Conservation (phyloP, 768 basidiomycete genomes). For the Mycena alexandri region DNA sequence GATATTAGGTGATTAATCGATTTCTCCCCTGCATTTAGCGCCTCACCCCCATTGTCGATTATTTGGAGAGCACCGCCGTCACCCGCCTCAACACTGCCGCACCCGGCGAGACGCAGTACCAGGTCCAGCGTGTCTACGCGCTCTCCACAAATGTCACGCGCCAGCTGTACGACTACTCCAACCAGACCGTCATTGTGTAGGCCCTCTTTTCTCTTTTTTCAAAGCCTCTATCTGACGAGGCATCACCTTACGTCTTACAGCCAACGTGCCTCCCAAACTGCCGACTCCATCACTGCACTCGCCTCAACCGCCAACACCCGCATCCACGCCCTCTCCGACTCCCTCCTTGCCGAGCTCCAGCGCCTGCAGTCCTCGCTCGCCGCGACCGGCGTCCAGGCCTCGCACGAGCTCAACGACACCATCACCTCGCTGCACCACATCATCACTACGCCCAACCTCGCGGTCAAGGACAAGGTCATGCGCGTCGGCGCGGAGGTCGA, state of each 20-base stretch:
- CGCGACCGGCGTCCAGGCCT: slow-evolving; percentile 63
- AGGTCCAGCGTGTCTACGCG: slow-evolving; percentile 80
- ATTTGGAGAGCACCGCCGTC: slow-evolving; percentile 69
- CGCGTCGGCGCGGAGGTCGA: slow-evolving; percentile 70
- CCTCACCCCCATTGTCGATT: slow-evolving; percentile 82
- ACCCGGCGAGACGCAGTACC: slow-evolving; percentile 71
- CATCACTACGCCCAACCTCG: slow-evolving; percentile 64
- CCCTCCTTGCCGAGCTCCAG: slow-evolving; percentile 75
- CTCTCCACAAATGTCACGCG: slow-evolving; percentile 75
- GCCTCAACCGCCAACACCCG: slow-evolving; percentile 68
- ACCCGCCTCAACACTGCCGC: slow-evolving; percentile 60
- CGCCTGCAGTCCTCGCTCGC: slow-evolving; percentile 73
- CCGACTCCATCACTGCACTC: slow-evolving; percentile 69
- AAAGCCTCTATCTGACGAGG: slow-evolving; percentile 24
- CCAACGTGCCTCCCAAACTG: slow-evolving; percentile 78
- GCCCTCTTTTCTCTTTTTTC: slow-evolving; percentile 41
- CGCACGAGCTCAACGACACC: slow-evolving; percentile 57
- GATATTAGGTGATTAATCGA: slow-evolving; percentile 27
- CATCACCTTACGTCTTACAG: slow-evolving; percentile 47
- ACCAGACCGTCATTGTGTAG: slow-evolving; percentile 75
- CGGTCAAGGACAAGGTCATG: slow-evolving; percentile 72
- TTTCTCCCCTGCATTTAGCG: slow-evolving; percentile 53
- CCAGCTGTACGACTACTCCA: slow-evolving; percentile 73
- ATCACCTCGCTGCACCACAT: slow-evolving; percentile 68
- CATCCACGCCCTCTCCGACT: slow-evolving; percentile 72